A percentile compares a stretch with the other conserved stretches of the same genome.
phyloP scores from a whole-genome alignment of 1,139 yeast genomes.

The Nadsonia commutata region DNA sequence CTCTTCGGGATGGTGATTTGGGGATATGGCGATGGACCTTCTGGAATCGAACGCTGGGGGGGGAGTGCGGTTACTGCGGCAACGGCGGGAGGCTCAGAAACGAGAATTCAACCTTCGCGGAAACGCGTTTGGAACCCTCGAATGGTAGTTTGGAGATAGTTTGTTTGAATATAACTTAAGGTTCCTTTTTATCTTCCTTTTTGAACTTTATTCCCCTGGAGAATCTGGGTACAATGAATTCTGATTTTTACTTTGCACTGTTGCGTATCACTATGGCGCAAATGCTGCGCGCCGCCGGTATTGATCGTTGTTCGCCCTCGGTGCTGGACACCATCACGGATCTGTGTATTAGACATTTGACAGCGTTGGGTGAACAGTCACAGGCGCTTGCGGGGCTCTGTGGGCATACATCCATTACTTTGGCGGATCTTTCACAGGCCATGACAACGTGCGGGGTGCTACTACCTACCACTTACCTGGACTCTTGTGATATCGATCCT shows the following conservation, averaged over 20 bases:
- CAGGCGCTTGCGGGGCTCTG: constrained; percentile 27
- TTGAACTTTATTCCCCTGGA: not conserved
- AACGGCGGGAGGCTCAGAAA: too few relatives aligned
- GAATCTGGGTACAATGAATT: constrained; percentile 15
- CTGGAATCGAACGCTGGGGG: too few relatives aligned
- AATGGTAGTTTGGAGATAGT: too few relatives aligned
- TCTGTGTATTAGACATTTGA: constrained; percentile 40
- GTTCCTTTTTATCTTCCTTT: too few relatives aligned
- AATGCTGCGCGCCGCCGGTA: constrained; percentile 54
- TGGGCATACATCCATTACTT: constrained; percentile 28
- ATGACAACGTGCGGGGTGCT: constrained; percentile 40
- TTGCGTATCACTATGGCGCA: constrained; percentile 53
- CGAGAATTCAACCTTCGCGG: too few relatives aligned
- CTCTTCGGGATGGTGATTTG: too few relatives aligned
- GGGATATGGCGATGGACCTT: too few relatives aligned
- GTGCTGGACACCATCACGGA: constrained; percentile 52
- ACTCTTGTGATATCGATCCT: constrained; percentile 24
- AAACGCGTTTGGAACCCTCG: too few relatives aligned
- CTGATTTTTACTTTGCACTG: constrained; percentile 42
- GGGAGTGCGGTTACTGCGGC: too few relatives aligned
- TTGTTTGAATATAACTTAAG: too few relatives aligned
- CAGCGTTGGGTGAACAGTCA: constrained; percentile 31
- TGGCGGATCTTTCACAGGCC: constrained; percentile 50
- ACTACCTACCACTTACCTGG: constrained; percentile 30
- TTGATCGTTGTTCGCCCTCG: constrained; percentile 52